These are phyloP conservation scores for Dittrichia graveolens DNA, from an alignment of 129 eudicot species.

Conservation along the genomic window DNA sequence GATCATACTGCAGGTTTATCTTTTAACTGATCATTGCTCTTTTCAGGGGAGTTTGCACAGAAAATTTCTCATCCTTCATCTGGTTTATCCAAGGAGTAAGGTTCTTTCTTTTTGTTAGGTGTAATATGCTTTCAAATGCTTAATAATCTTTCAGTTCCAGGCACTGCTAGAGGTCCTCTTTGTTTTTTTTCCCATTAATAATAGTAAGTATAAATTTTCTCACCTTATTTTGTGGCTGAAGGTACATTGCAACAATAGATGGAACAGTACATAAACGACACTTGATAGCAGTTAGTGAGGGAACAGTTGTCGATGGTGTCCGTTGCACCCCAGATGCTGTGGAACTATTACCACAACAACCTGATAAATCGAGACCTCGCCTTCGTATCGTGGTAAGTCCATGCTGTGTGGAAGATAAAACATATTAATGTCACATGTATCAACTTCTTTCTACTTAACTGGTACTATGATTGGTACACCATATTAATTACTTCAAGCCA, in stretches of 20 bases:
- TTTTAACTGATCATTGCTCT: constrained; percentile 15
- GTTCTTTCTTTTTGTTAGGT: constrained; percentile 6
- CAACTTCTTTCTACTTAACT: constrained; percentile 13
- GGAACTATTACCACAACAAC: constrained; percentile 81
- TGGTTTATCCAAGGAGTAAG: constrained; percentile 94
- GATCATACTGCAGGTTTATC: background rate
- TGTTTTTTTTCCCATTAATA: background rate
- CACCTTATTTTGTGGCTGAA: constrained; percentile 37
- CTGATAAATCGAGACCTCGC: constrained; percentile 71
- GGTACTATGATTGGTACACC: background rate
- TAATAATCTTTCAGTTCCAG: background rate
- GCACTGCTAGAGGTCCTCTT: background rate
- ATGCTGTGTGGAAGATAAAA: background rate
- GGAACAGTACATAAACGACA: constrained; percentile 72
- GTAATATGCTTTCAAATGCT: background rate
- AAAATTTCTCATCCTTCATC: constrained; percentile 93
- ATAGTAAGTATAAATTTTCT: background rate
- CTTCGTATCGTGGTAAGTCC: constrained; percentile 81
- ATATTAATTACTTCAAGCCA: background rate
- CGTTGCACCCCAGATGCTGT: constrained; percentile 85
- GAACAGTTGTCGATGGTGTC: constrained; percentile 76
- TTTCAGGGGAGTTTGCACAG: constrained; percentile 86
- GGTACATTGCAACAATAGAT: constrained; percentile 87
- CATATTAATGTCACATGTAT: background rate
- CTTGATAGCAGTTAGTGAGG: constrained; percentile 71